Conservation (phyloP, 768 basidiomycete genomes). For the Boletus vinaceobasis region DNA sequence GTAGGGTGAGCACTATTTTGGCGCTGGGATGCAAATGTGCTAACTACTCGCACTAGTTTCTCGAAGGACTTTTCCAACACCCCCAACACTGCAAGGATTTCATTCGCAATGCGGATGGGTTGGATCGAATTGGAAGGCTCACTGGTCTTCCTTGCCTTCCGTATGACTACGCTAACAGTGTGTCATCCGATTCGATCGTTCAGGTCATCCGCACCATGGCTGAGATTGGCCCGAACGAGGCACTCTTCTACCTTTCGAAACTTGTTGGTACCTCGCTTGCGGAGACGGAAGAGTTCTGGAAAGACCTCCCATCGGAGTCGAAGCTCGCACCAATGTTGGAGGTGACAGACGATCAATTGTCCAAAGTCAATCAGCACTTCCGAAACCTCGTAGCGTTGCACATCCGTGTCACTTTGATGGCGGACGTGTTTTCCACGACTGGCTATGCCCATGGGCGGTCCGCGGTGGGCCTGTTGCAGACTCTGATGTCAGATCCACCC, state of each 20-base stretch:
- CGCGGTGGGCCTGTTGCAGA: slow-evolving; percentile 70
- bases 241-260: slow-evolving; percentile 64
- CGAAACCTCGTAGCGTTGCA: slow-evolving; percentile 71
- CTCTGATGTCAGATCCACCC: slow-evolving; percentile 61
- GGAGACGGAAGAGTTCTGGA: slow-evolving; percentile 74
- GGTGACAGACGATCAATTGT: slow-evolving; percentile 42
- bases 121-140: slow-evolving; percentile 70
- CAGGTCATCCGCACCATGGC: slow-evolving; percentile 87
- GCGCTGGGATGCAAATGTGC: neutral
- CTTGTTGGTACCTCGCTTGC: slow-evolving; percentile 68
- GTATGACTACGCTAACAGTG: slow-evolving; percentile 81
- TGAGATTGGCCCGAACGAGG: slow-evolving; percentile 78
- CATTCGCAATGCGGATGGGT: slow-evolving; percentile 66
- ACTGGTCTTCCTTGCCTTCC: slow-evolving; percentile 85
- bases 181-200: slow-evolving; percentile 82
- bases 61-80: slow-evolving; percentile 94
- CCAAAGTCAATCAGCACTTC: slow-evolving; percentile 60
- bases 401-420: slow-evolving; percentile 76
- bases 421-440: slow-evolving; percentile 82
- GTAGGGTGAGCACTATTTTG: slow-evolving; percentile 52
- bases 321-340: slow-evolving; percentile 67
- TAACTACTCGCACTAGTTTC: slow-evolving; percentile 51
- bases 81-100: slow-evolving; percentile 88
- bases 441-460: slow-evolving; percentile 79
- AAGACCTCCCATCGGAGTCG: slow-evolving; percentile 46